Percentiles rank a stretch among this genome's conserved stretches.
phyloP scores from a whole-genome alignment of 495 filamentous ascomycete genomes.

The Paragyromitra xinjiangensis region DNA sequence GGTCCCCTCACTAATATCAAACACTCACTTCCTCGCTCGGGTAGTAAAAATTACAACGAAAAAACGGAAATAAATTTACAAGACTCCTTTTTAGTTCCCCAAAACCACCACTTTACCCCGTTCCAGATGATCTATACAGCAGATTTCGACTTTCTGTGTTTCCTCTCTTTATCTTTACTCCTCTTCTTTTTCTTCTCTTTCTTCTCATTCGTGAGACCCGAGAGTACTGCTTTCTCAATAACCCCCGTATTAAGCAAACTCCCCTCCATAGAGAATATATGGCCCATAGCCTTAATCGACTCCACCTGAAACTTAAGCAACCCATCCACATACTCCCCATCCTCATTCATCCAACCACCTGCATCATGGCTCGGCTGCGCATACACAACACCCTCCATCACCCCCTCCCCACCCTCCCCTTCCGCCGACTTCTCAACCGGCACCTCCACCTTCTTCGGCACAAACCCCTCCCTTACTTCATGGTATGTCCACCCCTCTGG shows the following conservation, averaged over 20 bases:
- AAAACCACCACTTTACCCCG: background rate
- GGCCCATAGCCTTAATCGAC: conserved; percentile 69
- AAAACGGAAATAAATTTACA: conserved; percentile 39
- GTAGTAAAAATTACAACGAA: conserved; percentile 29
- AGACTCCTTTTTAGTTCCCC: conserved; percentile 35
- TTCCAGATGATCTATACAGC: background rate
- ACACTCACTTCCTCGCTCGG: background rate
- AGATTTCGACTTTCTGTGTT: conserved; percentile 48
- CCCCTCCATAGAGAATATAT: conserved; percentile 74
- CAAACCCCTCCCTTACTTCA: conserved; percentile 57
- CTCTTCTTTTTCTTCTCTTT: conserved; percentile 52
- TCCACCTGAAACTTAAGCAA: conserved; percentile 70
- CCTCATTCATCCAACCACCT: conserved; percentile 71
- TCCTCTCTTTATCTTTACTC: conserved; percentile 27
- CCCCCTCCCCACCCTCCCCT: conserved; percentile 42
- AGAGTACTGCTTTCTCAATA: conserved; percentile 29
- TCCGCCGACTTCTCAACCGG: conserved; percentile 43
- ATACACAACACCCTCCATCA: conserved; percentile 58
- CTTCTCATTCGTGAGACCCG: background rate
- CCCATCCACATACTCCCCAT: conserved; percentile 70
- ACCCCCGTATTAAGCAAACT: conserved; percentile 66
- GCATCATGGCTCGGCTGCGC: conserved; percentile 57
- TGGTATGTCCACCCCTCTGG: conserved; percentile 74
- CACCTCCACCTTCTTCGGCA: conserved; percentile 59
- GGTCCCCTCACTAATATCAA: background rate